These are phyloP conservation scores for Echeveria elegans DNA, from an alignment of 164 flowering plant species.

Conservation along the genomic window DNA sequence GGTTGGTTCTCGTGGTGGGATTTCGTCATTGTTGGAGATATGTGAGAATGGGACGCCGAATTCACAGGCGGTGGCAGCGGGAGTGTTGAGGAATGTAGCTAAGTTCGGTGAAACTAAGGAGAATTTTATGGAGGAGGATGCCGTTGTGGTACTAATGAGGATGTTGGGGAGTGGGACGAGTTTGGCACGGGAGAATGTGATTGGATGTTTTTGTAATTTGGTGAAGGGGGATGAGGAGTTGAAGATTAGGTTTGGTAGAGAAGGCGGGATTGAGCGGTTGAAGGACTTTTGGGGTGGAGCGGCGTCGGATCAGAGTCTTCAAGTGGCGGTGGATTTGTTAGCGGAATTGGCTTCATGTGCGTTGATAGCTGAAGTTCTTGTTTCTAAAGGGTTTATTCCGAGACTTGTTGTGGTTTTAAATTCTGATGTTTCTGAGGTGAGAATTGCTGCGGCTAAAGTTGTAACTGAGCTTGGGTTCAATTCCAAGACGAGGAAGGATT, in stretches of 20 bases:
- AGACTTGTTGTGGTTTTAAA: slow-evolving; percentile 35
- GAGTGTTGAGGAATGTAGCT: slow-evolving; percentile 69
- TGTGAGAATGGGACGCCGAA: slow-evolving; percentile 68
- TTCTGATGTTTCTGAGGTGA: slow-evolving; percentile 41
- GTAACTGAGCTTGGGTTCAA: slow-evolving; percentile 41
- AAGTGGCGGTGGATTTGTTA: slow-evolving; percentile 48
- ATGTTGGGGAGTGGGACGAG: slow-evolving; percentile 58
- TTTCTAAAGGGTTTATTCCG: slow-evolving; percentile 43
- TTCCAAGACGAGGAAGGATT: slow-evolving; percentile 44
- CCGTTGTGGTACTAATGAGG: slow-evolving; percentile 38
- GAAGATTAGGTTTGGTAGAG: slow-evolving; percentile 53
- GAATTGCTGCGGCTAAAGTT: slow-evolving; percentile 57
- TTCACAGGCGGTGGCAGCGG: slow-evolving; percentile 73
- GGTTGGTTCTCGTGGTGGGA: slow-evolving; percentile 69
- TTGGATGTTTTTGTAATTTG: slow-evolving; percentile 70
- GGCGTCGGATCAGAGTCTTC: slow-evolving; percentile 29
- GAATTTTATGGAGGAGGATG: slow-evolving; percentile 68
- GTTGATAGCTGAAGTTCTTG: slow-evolving; percentile 38
- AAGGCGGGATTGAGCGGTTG: slow-evolving; percentile 59
- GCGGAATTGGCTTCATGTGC: slow-evolving; percentile 39
- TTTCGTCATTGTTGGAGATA: slow-evolving; percentile 68
- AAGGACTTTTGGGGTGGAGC: slow-evolving; percentile 69
- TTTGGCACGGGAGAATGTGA: slow-evolving; percentile 59
- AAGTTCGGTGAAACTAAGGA: slow-evolving; percentile 42
- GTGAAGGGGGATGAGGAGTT: slow-evolving; percentile 36